Percentiles rank a stretch among this genome's conserved stretches.
Evolutionary conservation across 768 basidiomycete genomes (phyloP).

Genomic region (Rubroboletus satanas): DNA sequence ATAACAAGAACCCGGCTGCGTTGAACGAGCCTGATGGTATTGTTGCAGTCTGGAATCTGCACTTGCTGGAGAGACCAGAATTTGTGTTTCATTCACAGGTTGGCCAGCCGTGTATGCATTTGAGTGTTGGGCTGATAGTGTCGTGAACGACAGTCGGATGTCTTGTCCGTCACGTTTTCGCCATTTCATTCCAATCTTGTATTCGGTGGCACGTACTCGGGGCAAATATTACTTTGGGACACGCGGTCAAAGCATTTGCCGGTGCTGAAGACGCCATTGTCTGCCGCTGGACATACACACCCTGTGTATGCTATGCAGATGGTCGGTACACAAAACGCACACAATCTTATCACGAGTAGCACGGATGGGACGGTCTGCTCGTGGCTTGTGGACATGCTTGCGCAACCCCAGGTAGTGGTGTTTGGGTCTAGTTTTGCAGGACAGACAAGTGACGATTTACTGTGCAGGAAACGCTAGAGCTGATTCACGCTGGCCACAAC

Average conservation of each 20-base stretch:
- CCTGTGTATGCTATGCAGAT: conserved; percentile 98
- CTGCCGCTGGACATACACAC: conserved; percentile 95
- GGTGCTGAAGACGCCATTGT: conserved; percentile 93
- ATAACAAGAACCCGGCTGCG: conserved; percentile 94
- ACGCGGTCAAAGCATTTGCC: conserved; percentile 95
- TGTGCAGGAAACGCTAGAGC: conserved; percentile 84
- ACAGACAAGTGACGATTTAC: neutral
- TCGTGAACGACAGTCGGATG: conserved; percentile 73
- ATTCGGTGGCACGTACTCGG: conserved; percentile 99
- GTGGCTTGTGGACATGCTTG: conserved; percentile 98
- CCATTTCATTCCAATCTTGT: conserved; percentile 97
- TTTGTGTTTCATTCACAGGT: conserved; percentile 99
- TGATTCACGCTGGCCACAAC: conserved; percentile 85
- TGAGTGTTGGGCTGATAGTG: conserved; percentile 2
- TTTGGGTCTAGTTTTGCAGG: neutral
- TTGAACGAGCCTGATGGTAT: conserved; percentile 96
- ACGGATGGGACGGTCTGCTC: conserved; percentile 97
- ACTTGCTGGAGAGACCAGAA: conserved; percentile 91
- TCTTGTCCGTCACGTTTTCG: conserved; percentile 93
- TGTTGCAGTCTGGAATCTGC: conserved; percentile 96
- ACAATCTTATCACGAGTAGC: conserved; percentile 94
- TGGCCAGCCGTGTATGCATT: conserved; percentile 22
- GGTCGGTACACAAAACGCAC: conserved; percentile 98
- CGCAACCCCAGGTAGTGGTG: conserved; percentile 80
- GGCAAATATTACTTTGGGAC: conserved; percentile 97